A percentile compares a stretch with the other conserved stretches of the same genome.
These are phyloP conservation scores for Puccinia sorghi DNA, from an alignment of 1,284 basidiomycete species.

Conservation along the genomic window DNA sequence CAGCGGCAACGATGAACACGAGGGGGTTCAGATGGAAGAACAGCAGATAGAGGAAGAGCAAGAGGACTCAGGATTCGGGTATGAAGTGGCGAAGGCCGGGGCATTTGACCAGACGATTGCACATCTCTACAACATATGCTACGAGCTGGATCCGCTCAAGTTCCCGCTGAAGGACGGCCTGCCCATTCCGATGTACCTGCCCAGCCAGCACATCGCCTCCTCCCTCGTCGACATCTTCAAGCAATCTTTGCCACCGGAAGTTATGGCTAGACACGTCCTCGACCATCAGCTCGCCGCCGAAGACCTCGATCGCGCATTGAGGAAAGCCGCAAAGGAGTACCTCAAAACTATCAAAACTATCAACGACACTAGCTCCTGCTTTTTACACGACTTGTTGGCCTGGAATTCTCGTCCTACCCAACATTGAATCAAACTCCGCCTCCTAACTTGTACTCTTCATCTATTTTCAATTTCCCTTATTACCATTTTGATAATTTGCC, in stretches of 20 bases:
- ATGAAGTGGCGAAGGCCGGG: slow-evolving; percentile 13
- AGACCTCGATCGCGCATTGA: slow-evolving; percentile 37
- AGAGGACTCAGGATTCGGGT: neutral
- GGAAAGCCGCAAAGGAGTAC: slow-evolving; percentile 46
- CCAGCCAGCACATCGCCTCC: slow-evolving; percentile 3
- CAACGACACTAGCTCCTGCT: slow-evolving; percentile 1
- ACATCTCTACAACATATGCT: slow-evolving; percentile 39
- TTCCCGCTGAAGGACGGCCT: slow-evolving; percentile 30
- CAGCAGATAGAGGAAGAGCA: neutral
- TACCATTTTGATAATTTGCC: too few species aligned
- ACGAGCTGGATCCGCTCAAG: slow-evolving; percentile 17
- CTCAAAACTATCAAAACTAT: slow-evolving; percentile 14
- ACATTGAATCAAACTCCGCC: neutral
- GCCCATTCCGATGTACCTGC: slow-evolving; percentile 7
- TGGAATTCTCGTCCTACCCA: neutral
- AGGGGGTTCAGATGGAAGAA: neutral
- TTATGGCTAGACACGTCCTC: slow-evolving; percentile 26
- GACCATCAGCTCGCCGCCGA: slow-evolving; percentile 33
- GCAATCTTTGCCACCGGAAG: slow-evolving; percentile 19
- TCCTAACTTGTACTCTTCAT: too few species aligned
- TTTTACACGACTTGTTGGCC: neutral
- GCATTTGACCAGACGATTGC: slow-evolving; percentile 26
- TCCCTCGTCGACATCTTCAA: slow-evolving; percentile 27
- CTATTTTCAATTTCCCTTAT: too few species aligned
- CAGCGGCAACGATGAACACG: neutral